Conservation (phyloP, 345 rosid species). For the Lagerstroemia speciosa region DNA sequence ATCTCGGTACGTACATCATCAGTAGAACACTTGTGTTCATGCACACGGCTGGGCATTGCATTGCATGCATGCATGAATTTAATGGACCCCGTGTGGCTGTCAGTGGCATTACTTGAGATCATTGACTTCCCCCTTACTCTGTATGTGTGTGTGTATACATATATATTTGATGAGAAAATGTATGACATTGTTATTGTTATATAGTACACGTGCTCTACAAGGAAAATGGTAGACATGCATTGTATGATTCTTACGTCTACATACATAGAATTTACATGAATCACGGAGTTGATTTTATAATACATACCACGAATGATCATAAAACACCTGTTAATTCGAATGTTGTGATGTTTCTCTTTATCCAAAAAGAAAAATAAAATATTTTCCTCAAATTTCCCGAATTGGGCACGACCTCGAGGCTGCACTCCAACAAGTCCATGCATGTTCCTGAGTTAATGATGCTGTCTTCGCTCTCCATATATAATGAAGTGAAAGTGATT, state of each 20-base stretch:
- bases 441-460: slow-evolving; percentile 1
- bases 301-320: no score
- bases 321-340: no score
- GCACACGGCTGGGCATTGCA: neutral
- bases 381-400: neutral
- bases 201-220: no score
- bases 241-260: neutral
- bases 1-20: no score
- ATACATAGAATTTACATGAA: neutral
- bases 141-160: neutral
- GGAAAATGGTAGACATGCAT: neutral
- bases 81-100: neutral
- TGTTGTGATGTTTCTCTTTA: no score
- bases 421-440: neutral
- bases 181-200: no score
- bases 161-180: no score
- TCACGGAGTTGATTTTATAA: no score
- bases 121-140: neutral
- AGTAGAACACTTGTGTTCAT: neutral
- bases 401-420: neutral
- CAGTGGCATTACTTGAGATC: neutral
- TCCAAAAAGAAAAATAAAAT: neutral
- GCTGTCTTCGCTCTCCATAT: slow-evolving; percentile 6
- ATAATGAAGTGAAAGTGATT: neutral
- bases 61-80: neutral